Evolutionary conservation across 1,139 yeast genomes (phyloP).

Genomic region (Scheffersomyces lignicola): DNA sequence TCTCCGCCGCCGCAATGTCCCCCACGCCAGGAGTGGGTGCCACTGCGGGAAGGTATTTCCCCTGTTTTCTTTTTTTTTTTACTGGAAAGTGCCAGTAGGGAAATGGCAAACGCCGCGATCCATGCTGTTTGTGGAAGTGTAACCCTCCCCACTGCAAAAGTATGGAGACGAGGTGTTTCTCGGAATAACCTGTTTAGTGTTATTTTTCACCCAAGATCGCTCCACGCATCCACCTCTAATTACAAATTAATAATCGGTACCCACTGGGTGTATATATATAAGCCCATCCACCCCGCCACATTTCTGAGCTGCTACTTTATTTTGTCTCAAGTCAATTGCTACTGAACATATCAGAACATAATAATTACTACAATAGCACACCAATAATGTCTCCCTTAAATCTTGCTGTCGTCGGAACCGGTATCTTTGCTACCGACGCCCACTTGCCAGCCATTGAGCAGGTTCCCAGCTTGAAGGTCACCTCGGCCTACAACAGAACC

Average conservation of each 20-base stretch:
- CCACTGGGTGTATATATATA: conserved; percentile 1
- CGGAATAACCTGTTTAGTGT: conserved; percentile 1
- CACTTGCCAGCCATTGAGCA: conserved; percentile 75
- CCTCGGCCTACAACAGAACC: conserved; percentile 80
- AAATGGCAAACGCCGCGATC: no score
- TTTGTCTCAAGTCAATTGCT: no score
- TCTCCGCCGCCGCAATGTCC: no score
- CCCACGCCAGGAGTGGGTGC: no score
- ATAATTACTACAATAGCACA: no score
- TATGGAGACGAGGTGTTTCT: conserved; percentile 1
- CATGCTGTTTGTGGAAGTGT: no score
- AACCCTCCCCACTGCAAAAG: no score
- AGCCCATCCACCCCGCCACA: neutral
- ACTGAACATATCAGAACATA: no score
- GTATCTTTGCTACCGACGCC: conserved; percentile 81
- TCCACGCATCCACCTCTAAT: neutral
- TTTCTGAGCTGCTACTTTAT: neutral
- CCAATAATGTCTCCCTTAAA: conserved; percentile 31
- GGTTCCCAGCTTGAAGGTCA: conserved; percentile 30
- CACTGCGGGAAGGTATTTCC: no score
- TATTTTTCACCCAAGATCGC: neutral
- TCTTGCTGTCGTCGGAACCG: conserved; percentile 85
- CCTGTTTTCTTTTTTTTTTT: no score
- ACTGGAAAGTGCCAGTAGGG: no score
- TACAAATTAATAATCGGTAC: conserved; percentile 3